Percentiles rank a stretch among this genome's conserved stretches.
phyloP scores from a whole-genome alignment of 176 grass and related monocot species.

The Phyllostachys edulis region DNA sequence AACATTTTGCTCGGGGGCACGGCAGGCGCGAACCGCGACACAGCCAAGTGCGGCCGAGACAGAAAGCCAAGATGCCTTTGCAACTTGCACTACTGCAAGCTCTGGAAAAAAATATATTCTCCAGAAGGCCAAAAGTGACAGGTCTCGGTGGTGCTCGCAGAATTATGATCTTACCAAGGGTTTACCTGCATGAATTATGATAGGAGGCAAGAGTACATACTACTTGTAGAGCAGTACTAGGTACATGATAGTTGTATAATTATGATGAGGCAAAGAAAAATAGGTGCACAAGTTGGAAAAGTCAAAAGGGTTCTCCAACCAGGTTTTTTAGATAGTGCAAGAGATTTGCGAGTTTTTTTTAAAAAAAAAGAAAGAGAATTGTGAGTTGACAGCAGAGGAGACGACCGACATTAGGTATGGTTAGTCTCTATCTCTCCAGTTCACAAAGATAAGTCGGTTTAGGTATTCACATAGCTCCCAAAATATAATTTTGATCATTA shows the following conservation, averaged over 20 bases:
- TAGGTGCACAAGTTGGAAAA: neutral
- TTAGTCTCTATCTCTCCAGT: neutral
- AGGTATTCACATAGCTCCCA: no score
- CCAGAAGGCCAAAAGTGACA: constrained; percentile 17
- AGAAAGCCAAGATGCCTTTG: constrained; percentile 41
- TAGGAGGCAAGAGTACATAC: neutral
- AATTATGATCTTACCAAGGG: neutral
- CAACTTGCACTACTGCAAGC: constrained; percentile 22
- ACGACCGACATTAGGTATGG: neutral
- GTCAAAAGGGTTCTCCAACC: neutral
- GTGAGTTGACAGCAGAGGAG: neutral
- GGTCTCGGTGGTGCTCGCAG: neutral
- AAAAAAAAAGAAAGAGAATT: no score
- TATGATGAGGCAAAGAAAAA: neutral
- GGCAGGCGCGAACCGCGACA: constrained; percentile 2
- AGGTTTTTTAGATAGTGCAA: neutral
- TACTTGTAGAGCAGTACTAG: no score
- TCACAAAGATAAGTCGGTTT: no score
- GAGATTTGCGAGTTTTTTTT: no score
- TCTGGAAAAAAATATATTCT: neutral
- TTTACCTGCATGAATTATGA: neutral
- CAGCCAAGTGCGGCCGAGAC: constrained; percentile 20
- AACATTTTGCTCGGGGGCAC: neutral
- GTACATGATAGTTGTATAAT: neutral
- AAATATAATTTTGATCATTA: no score